Evolutionary conservation across 1,284 basidiomycete species (phyloP), one percentile per base, ranked within the genome.

Genomic region (Porogramme epimiltina): DNA sequence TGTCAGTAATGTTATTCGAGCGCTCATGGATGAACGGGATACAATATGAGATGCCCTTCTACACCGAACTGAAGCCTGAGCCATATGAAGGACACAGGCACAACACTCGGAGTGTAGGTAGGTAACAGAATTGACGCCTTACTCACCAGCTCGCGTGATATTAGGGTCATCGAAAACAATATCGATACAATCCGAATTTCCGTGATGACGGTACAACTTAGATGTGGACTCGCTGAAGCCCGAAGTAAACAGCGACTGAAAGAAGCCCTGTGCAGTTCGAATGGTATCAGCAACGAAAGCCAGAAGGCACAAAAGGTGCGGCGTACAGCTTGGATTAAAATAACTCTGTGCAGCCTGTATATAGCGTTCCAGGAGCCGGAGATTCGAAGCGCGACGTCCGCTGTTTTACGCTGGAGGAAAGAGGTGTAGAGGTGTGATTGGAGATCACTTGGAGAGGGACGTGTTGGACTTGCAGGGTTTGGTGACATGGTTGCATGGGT

Each of bases 151-250:
- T 56, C 91, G 78, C 8, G 91, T 93, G 65, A 95, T 94, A 65
- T 95, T 95, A 9, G 75, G 79, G 65, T 95, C 92, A 62, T 93
- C 89, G 55, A 95, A 90, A 33, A 79, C 77, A 36, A 95, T 74
- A 56, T 86, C 78, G 40, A 95, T 73, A 56, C 76, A 74, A 55
- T 79, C 70, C 18, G 66, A 61, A 10, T 49, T 59, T 42, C 42
- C 51, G 43, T 49, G 59, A 39, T 61, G 55, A 31, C 53, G 43
- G 20, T 47, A 47, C 26, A 49, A 55, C 62, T 56, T 64, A 23
- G 53, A 45, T 42, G 55, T 61, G 16, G 69, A 69, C 51, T 73
- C 66, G 9, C 79, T 75, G 65, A 93, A 95, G 2, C 91, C 93
- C 4, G 85, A 81, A 4, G 87, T 87, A 70, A 95, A 95, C 18